Conservation (phyloP, 495 filamentous ascomycete genomes). For the Hypomontagnella monticulosa region DNA sequence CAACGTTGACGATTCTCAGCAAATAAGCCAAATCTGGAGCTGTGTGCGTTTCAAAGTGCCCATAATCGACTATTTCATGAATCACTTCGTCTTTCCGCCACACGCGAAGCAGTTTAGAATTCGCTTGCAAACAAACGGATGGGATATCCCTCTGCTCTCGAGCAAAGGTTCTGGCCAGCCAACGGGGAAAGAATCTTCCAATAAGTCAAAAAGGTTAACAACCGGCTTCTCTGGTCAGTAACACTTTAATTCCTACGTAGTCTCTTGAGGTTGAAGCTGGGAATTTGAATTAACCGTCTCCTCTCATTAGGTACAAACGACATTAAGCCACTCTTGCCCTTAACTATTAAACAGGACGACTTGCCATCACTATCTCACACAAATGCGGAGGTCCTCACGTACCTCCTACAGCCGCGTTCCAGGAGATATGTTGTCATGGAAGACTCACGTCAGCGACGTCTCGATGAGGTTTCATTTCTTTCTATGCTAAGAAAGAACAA, state of each 20-base stretch:
- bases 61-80: constrained; percentile 62
- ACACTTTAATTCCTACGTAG: background rate
- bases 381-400: constrained; percentile 62
- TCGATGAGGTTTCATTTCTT: constrained; percentile 52
- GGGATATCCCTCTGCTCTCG: constrained; percentile 59
- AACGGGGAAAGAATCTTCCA: constrained; percentile 8
- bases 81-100: constrained; percentile 62
- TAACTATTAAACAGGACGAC: constrained; percentile 62
- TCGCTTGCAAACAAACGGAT: constrained; percentile 62
- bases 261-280: background rate
- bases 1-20: constrained; percentile 59
- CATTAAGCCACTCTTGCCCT: constrained; percentile 55
- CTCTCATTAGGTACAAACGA: constrained; percentile 59
- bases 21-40: constrained; percentile 55
- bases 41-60: constrained; percentile 49
- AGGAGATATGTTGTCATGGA: constrained; percentile 50
- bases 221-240: constrained; percentile 56
- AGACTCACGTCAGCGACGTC: constrained; percentile 38
- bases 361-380: constrained; percentile 56
- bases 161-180: background rate
- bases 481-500: constrained; percentile 39
- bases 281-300: constrained; percentile 3
- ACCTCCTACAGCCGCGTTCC: constrained; percentile 56
- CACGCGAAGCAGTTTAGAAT: constrained; percentile 62
- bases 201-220: constrained; percentile 39